phyloP scores from a whole-genome alignment of 1,139 yeast species.

The Debaryomyces coudertii region DNA sequence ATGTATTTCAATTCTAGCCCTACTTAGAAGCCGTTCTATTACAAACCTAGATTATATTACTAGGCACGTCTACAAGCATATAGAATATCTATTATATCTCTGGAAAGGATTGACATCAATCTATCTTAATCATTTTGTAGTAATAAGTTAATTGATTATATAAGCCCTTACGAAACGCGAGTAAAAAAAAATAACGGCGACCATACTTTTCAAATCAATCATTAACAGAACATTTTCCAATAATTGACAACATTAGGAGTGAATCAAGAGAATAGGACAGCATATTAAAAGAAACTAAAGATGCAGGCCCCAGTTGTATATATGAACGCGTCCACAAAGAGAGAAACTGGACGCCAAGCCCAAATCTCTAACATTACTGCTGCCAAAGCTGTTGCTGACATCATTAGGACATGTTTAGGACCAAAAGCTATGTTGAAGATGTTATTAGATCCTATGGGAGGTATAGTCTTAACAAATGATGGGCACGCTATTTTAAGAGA shows the following conservation, averaged over 20 bases:
- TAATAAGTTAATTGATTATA: not conserved
- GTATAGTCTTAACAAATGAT: conserved; percentile 94
- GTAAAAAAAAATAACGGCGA: conserved; percentile 10
- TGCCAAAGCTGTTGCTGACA: conserved; percentile 97
- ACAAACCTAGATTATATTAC: too few species aligned
- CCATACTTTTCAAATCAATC: conserved; percentile 3
- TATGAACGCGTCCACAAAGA: conserved; percentile 79
- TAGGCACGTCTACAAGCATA: too few species aligned
- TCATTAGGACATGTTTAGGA: conserved; percentile 97
- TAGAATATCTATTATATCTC: too few species aligned
- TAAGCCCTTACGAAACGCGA: not conserved
- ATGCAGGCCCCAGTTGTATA: conserved; percentile 58
- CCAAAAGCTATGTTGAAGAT: conserved; percentile 99
- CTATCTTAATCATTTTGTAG: not conserved
- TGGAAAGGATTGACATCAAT: too few species aligned
- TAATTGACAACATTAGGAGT: conserved; percentile 4
- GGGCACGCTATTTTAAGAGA: conserved; percentile 94
- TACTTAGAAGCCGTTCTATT: too few species aligned
- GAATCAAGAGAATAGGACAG: conserved; percentile 4
- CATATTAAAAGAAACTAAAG: conserved; percentile 1
- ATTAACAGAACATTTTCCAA: conserved; percentile 6
- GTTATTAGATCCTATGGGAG: conserved; percentile 99
- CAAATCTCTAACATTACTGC: conserved; percentile 97
- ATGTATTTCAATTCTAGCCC: not conserved
- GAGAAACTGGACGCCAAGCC: conserved; percentile 97